Percentiles rank a stretch among this genome's conserved stretches.
Conservation (phyloP, 2,329 filamentous ascomycete genomes). For the Fusarium longipes region DNA sequence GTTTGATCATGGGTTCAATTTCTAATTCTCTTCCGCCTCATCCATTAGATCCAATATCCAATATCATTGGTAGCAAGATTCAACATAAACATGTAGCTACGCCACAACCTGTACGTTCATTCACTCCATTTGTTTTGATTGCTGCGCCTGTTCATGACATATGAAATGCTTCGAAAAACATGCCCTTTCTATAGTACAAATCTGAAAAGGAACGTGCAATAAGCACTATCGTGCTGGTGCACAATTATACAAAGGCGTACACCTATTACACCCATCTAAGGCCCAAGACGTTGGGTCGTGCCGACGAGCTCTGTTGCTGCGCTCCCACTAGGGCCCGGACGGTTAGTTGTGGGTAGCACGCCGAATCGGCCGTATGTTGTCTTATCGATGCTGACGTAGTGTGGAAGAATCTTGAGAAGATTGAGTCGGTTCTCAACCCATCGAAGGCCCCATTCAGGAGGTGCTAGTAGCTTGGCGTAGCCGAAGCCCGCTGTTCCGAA, state of each 20-base stretch:
- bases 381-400: slow-evolving; percentile 94
- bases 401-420: slow-evolving; percentile 82
- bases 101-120: slow-evolving; percentile 14
- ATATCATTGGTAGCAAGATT: slow-evolving; percentile 1
- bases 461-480: slow-evolving; percentile 88
- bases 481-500: slow-evolving; percentile 76
- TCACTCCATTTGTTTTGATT: slow-evolving; percentile 31
- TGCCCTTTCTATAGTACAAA: slow-evolving; percentile 40
- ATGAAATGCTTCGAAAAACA: slow-evolving; percentile 25
- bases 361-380: slow-evolving; percentile 96
- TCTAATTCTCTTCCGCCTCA: slow-evolving; percentile 8
- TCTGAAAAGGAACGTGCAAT: slow-evolving; percentile 13
- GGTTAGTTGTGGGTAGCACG: slow-evolving; percentile 74
- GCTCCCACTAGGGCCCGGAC: slow-evolving; percentile 53
- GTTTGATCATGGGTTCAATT: background rate
- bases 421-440: slow-evolving; percentile 93
- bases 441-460: slow-evolving; percentile 86
- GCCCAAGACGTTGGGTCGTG: slow-evolving; percentile 74
- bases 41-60: slow-evolving; percentile 20
- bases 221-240: slow-evolving; percentile 9
- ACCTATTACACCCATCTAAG: slow-evolving; percentile 57
- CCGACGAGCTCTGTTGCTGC: slow-evolving; percentile 69
- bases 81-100: background rate
- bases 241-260: slow-evolving; percentile 25
- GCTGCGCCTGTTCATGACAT: slow-evolving; percentile 22